These are phyloP conservation scores for Globisporangium cylindrosporum DNA, from an alignment of 352 stramenopile species.

Conservation along the genomic window DNA sequence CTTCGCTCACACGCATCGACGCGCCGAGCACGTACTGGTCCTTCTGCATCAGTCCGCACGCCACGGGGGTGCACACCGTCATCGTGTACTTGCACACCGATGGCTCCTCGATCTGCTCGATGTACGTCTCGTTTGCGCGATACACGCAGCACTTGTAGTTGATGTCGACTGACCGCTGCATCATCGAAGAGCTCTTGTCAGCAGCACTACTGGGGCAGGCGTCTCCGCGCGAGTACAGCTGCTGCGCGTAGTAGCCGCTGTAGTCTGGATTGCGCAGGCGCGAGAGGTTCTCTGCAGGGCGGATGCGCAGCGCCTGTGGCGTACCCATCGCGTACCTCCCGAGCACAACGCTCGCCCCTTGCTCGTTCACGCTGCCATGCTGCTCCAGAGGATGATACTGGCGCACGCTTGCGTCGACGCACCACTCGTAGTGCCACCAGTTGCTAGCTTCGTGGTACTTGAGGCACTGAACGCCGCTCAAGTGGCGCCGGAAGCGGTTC, in stretches of 20 bases:
- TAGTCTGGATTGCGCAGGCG: constrained; percentile 42
- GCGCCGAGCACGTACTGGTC: constrained; percentile 67
- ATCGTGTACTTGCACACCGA: constrained; percentile 54
- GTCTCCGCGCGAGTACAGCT: constrained; percentile 48
- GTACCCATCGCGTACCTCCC: constrained; percentile 33
- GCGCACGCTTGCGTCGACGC: constrained; percentile 58
- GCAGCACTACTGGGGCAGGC: constrained; percentile 25
- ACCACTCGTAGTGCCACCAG: constrained; percentile 90
- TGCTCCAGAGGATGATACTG: constrained; percentile 50
- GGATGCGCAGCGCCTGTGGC: constrained; percentile 39
- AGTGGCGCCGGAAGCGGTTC: constrained; percentile 62
- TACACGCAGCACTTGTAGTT: constrained; percentile 78
- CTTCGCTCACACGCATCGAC: constrained; percentile 44
- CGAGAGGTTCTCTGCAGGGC: constrained; percentile 33
- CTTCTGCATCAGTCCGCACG: constrained; percentile 65
- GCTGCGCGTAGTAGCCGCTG: constrained; percentile 53
- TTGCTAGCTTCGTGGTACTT: constrained; percentile 49
- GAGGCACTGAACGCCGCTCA: constrained; percentile 50
- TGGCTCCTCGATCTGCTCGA: constrained; percentile 61
- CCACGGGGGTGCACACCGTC: constrained; percentile 68
- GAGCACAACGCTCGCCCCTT: constrained; percentile 37
- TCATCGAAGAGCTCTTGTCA: background rate
- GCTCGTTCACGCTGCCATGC: background rate
- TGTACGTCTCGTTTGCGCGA: constrained; percentile 80
- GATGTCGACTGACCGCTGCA: constrained; percentile 32